Evolutionary conservation across 306 rosid species (phyloP), one percentile per base, ranked within the genome.

Genomic region (Begonia masoniana): DNA sequence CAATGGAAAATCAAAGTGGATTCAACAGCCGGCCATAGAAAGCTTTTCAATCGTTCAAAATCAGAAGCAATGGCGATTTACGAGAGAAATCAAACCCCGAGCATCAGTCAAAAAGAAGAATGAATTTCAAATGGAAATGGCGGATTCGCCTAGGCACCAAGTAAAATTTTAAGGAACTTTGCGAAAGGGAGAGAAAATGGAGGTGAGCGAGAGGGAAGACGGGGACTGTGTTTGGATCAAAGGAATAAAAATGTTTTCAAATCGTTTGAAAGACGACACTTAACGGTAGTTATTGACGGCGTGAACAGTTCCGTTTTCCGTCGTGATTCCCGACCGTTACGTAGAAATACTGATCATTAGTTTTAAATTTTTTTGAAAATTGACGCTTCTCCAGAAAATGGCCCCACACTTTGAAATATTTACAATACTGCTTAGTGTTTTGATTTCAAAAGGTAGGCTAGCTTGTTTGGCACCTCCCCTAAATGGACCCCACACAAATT

Each of bases 1-100:
- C 41, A 63, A 68, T 48, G 13, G 52, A 59, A 74, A 69, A 73
- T 74, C 46, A 79, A 84, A 50, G 76, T 43, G 42, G 55, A 65
- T 45, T 55, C 36, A 50, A 47, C 43, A 63, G 78, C 76, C 66
- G 77, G 78, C 79, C 63, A 13, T 47, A 13, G 53, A 51, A 46
- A 61, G 41, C 24, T 42, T 54, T 21, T 12, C 3, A 41, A 60
- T 9, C 12, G 50, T 11, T 24, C 41, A 51, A 24, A 51, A 52
- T 0, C 16, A 52, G 59, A 11, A 58, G 55, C 50, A 51, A 68
- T 58, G 57, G 71, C 77, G 50, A 61, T 36, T 2, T 15, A 31
- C 1, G 66, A 53, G 59, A 62, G 53, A 53, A 53, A 56, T 52
- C 31, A 12, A 41, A 42, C 48, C 31, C 12, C 10, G 53, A 63